Percentiles rank a stretch among this genome's conserved stretches.
Evolutionary conservation across 78 protist genomes (phyloP).

Genomic region (Monosiga brevicollis): DNA sequence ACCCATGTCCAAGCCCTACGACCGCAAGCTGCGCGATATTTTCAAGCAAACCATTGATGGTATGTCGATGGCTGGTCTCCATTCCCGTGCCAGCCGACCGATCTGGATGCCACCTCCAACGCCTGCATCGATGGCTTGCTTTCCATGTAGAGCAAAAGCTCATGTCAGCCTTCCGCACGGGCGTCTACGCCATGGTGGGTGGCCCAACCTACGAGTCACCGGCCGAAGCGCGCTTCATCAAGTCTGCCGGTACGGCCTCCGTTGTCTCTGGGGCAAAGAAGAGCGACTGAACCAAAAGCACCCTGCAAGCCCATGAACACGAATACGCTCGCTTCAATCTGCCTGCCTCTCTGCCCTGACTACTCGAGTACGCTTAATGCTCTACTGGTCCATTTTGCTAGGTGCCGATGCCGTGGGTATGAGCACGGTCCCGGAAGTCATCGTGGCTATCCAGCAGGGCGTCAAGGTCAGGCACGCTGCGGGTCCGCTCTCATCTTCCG

Average conservation of each 20-base stretch:
- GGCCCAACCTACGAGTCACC: constrained; percentile 39
- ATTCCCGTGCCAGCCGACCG: not conserved
- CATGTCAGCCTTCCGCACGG: not conserved
- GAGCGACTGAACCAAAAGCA: too few relatives aligned
- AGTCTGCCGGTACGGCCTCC: not conserved
- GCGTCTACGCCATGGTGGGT: constrained; percentile 13
- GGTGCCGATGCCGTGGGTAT: constrained; percentile 47
- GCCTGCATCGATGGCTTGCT: too few relatives aligned
- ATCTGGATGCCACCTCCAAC: too few relatives aligned
- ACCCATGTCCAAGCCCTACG: not conserved
- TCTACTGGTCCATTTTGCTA: not conserved
- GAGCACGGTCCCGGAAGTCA: constrained; percentile 40
- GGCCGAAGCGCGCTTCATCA: constrained; percentile 23
- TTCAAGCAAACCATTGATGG: not conserved
- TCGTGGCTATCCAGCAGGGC: constrained; percentile 32
- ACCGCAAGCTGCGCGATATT: not conserved
- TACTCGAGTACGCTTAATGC: not conserved
- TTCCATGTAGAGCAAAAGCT: constrained; percentile 1
- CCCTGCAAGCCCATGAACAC: too few relatives aligned
- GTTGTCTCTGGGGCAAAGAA: not conserved
- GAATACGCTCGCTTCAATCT: not conserved
- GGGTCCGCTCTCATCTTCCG: not conserved
- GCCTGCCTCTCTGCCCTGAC: not conserved
- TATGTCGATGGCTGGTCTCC: not conserved
- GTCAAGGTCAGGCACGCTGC: constrained; percentile 1